Base-by-base conservation (phyloP, 129 eudicot species). In the Calendula officinalis region DNA sequence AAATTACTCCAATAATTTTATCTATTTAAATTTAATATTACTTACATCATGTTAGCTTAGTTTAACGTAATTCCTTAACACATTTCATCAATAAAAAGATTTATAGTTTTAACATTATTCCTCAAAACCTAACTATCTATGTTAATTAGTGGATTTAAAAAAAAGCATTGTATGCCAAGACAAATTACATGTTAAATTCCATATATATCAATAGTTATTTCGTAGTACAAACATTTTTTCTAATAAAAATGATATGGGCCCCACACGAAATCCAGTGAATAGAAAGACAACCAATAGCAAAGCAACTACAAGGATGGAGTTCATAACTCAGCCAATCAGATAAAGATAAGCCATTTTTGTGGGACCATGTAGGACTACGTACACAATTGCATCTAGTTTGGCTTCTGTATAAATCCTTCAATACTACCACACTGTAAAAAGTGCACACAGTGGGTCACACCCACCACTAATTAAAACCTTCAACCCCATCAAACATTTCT, bases 281-380 rank as follows among this genome's bases (percentile, higher is more conserved):
- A 9, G 81, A 66, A 63, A 75, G 43, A 32, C 67, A 73, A 48
- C 96, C 96, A 88, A 82, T 88, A 15, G 87, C 11, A 64, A 66
- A 43, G 57, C 80, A 45, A 55, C 56, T 6, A 36, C 46, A 16
- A 13, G 75, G 96, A 88, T 88, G 68, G 73, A 32, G 45, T 77
- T 82, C 40, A 50, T 39, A 14, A 3, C 6, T 35, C 38, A 9
- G 43, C 69, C 96, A 88, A 84, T 60, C 52, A 58, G 69, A 59
- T 61, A 51, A 43, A 84, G 96, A 88, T 88, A 82, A 84, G 96
- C 80, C 70, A 41, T 47, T 32, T 59, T 38, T 62, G 34, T 69
- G 81, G 81, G 81, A 33, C 81, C 76, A 22, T 7, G 39, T n/a
- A 7, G 42, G 53, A 35, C 70, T 33, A 53, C n/a, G n/a, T n/a